Percentiles rank a stretch among this genome's conserved stretches.
phyloP scores from a whole-genome alignment of 257 asterid genomes.

The Solanum ossicruentum region DNA sequence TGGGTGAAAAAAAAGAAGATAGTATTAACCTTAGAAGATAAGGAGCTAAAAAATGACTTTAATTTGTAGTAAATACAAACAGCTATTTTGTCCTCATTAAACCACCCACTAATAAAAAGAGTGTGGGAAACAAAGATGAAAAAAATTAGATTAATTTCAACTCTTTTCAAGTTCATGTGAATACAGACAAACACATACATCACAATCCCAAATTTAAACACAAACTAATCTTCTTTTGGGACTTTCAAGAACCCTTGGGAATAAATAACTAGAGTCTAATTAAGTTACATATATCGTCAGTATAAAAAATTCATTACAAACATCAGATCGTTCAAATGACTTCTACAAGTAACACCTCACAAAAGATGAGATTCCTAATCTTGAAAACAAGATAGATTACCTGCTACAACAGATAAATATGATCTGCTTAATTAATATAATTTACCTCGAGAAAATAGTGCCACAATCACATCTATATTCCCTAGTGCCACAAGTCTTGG shows the following conservation, averaged over 20 bases:
- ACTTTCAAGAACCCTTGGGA: background rate
- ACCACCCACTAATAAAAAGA: background rate
- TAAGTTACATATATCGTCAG: background rate
- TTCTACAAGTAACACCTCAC: background rate
- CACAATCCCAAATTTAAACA: background rate
- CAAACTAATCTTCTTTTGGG: background rate
- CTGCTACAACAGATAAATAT: background rate
- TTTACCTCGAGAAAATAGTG: constrained; percentile 70
- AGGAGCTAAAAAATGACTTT: background rate
- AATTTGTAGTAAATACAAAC: background rate
- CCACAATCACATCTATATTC: constrained; percentile 94
- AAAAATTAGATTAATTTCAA: background rate
- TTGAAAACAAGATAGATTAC: background rate
- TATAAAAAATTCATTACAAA: too few relatives aligned
- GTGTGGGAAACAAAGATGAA: background rate
- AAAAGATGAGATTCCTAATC: background rate
- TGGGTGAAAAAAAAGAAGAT: background rate
- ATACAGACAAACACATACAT: constrained; percentile 7
- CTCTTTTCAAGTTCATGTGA: background rate
- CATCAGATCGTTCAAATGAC: background rate
- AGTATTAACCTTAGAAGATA: background rate
- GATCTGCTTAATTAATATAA: too few relatives aligned
- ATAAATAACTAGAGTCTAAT: background rate
- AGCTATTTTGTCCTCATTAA: background rate
- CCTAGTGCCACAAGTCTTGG: constrained; percentile 85